A percentile compares a stretch with the other conserved stretches of the same genome.
Evolutionary conservation across 768 basidiomycete genomes (phyloP).

Genomic region (Chalciporus chontae): DNA sequence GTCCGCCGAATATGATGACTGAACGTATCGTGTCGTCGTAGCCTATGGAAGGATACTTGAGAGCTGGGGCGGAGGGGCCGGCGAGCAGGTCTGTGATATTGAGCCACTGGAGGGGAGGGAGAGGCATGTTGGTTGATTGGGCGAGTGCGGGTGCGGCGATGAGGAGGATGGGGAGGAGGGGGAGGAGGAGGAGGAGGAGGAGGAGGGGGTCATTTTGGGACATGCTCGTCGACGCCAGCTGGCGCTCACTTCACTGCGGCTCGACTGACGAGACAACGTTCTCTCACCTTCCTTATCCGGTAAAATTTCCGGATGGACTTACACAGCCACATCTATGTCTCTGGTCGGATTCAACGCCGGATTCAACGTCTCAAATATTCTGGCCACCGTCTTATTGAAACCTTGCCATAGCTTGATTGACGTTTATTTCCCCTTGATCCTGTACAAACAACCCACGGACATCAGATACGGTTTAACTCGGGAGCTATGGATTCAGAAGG

Average conservation of each 20-base stretch:
- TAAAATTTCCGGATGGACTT: not conserved
- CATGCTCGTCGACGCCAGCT: conserved; percentile 4
- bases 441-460: too few relatives aligned
- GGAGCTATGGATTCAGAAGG: too few relatives aligned
- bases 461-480: too few relatives aligned
- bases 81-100: conserved; percentile 57
- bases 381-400: too few relatives aligned
- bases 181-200: too few relatives aligned
- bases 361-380: too few relatives aligned
- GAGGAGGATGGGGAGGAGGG: conserved; percentile 11
- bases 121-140: conserved; percentile 48
- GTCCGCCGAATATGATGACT: conserved; percentile 72
- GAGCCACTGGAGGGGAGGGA: conserved; percentile 55
- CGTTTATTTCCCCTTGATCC: too few relatives aligned
- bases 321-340: too few relatives aligned
- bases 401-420: too few relatives aligned
- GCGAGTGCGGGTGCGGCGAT: conserved; percentile 27
- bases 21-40: conserved; percentile 46
- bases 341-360: too few relatives aligned
- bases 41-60: conserved; percentile 72
- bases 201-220: not conserved
- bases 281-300: conserved; percentile 14
- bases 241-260: not conserved
- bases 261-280: not conserved
- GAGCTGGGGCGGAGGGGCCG: conserved; percentile 54